These are phyloP conservation scores for Magnaporthiopsis rhizophila DNA, from an alignment of 2,329 filamentous ascomycete species.

Conservation along the genomic window DNA sequence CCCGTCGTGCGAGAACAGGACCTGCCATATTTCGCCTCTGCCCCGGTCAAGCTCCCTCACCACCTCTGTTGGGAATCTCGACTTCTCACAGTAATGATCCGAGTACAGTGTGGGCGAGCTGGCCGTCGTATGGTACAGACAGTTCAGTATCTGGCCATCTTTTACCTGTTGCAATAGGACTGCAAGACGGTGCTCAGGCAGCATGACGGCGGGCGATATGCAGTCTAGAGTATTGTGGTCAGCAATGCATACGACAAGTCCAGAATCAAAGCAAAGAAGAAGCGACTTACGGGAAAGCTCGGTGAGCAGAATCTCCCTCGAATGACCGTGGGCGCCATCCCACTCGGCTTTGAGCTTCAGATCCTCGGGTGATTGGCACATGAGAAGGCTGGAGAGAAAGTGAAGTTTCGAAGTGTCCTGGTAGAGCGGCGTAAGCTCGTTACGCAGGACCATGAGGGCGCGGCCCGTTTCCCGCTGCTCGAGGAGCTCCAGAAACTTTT, in stretches of 20 bases:
- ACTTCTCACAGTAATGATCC: constrained; percentile 76
- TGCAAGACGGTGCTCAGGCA: constrained; percentile 83
- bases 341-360: constrained; percentile 70
- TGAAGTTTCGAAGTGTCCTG: constrained; percentile 72
- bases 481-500: constrained; percentile 89
- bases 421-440: constrained; percentile 79
- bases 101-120: constrained; percentile 76
- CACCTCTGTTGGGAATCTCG: constrained; percentile 68
- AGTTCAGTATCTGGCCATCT: constrained; percentile 70
- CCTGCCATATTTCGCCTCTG: constrained; percentile 80
- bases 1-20: constrained; percentile 85
- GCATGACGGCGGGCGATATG: constrained; percentile 94
- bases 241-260: background rate
- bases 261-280: background rate
- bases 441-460: constrained; percentile 76
- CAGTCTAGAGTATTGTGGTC: constrained; percentile 46
- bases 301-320: constrained; percentile 66
- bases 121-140: constrained; percentile 80
- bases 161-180: constrained; percentile 78
- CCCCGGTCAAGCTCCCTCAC: constrained; percentile 65
- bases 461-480: constrained; percentile 65
- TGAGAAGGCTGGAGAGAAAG: constrained; percentile 79
- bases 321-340: constrained; percentile 73
- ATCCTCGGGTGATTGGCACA: constrained; percentile 75
- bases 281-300: constrained; percentile 65